Percentiles rank a stretch among this genome's conserved stretches.
Evolutionary conservation across 2,329 filamentous ascomycete species (phyloP).

Genomic region (Chaetomiaceae sp.): DNA sequence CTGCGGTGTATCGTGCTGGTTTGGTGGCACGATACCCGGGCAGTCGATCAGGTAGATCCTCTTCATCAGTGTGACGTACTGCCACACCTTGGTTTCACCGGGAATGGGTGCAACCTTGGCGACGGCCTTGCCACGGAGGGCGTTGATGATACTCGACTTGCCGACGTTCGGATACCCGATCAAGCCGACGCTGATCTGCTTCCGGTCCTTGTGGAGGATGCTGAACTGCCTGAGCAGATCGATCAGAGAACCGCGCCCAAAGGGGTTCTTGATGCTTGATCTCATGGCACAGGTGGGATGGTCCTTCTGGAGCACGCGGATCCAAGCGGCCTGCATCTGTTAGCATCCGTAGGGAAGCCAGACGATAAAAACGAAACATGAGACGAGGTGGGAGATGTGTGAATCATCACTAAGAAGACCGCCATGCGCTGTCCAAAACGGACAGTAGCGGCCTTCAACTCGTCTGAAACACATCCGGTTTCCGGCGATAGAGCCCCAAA

Average conservation of each 20-base stretch:
- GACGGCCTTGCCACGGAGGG: slow-evolving; percentile 87
- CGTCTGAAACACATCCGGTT: slow-evolving; percentile 78
- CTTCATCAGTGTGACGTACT: slow-evolving; percentile 91
- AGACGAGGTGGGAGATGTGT: slow-evolving; percentile 51
- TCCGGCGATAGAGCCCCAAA: slow-evolving; percentile 78
- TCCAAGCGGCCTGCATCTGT: slow-evolving; percentile 76
- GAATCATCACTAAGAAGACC: slow-evolving; percentile 99
- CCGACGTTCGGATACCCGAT: slow-evolving; percentile 80
- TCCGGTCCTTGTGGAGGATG: slow-evolving; percentile 79
- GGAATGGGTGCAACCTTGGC: slow-evolving; percentile 92
- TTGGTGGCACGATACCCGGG: slow-evolving; percentile 91
- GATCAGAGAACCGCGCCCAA: slow-evolving; percentile 93
- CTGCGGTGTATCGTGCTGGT: slow-evolving; percentile 73
- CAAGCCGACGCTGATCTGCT: slow-evolving; percentile 90
- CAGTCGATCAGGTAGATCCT: slow-evolving; percentile 92
- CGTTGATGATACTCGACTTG: slow-evolving; percentile 97
- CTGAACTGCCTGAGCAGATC: slow-evolving; percentile 90
- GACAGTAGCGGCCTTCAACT: slow-evolving; percentile 86
- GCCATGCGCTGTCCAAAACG: slow-evolving; percentile 57
- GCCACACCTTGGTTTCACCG: slow-evolving; percentile 91
- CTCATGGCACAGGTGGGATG: slow-evolving; percentile 94
- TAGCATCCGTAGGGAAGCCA: slow-evolving; percentile 24
- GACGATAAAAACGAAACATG: slow-evolving; percentile 19
- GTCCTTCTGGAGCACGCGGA: slow-evolving; percentile 80
- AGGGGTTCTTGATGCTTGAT: slow-evolving; percentile 89